These are phyloP conservation scores for Diddensiella santjacobensis DNA, from an alignment of 805 yeast species.

Conservation along the genomic window DNA sequence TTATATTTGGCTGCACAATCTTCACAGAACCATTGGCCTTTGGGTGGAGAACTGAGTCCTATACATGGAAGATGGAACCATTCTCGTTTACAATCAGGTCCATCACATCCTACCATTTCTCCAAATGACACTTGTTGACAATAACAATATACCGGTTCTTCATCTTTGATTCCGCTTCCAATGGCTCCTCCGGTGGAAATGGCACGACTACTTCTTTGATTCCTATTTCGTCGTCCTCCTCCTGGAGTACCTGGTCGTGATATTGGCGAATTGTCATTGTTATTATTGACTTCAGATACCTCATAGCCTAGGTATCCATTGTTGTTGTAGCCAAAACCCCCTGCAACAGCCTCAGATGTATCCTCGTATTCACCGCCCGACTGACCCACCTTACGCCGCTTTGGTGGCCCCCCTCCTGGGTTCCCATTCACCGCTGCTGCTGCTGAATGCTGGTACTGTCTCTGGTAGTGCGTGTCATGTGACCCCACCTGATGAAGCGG, in stretches of 20 bases:
- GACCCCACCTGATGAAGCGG: background rate
- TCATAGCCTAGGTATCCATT: slow-evolving; percentile 1
- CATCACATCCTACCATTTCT: slow-evolving; percentile 99
- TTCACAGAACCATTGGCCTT: slow-evolving; percentile 79
- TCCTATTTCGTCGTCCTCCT: slow-evolving; percentile 14
- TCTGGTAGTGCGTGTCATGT: slow-evolving; percentile 15
- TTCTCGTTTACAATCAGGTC: slow-evolving; percentile 83
- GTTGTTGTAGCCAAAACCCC: background rate
- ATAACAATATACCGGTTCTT: slow-evolving; percentile 89
- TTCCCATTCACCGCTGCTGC: slow-evolving; percentile 11
- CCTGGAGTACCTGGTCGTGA: slow-evolving; percentile 22
- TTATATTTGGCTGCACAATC: slow-evolving; percentile 44
- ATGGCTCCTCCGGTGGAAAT: slow-evolving; percentile 10
- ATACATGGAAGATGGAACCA: slow-evolving; percentile 97
- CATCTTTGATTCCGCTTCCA: slow-evolving; percentile 25
- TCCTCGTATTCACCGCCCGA: background rate
- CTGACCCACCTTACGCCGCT: background rate
- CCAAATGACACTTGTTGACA: slow-evolving; percentile 97
- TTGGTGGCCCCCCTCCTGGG: background rate
- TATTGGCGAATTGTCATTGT: slow-evolving; percentile 12
- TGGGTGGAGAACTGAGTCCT: slow-evolving; percentile 80
- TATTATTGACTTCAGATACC: slow-evolving; percentile 15
- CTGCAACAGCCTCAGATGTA: slow-evolving; percentile 5
- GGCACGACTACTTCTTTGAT: slow-evolving; percentile 21
- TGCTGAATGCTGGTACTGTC: slow-evolving; percentile 23